Evolutionary conservation across 805 yeast species (phyloP), one percentile per base, ranked within the genome.

Genomic region (Grigorovia jiainica): DNA sequence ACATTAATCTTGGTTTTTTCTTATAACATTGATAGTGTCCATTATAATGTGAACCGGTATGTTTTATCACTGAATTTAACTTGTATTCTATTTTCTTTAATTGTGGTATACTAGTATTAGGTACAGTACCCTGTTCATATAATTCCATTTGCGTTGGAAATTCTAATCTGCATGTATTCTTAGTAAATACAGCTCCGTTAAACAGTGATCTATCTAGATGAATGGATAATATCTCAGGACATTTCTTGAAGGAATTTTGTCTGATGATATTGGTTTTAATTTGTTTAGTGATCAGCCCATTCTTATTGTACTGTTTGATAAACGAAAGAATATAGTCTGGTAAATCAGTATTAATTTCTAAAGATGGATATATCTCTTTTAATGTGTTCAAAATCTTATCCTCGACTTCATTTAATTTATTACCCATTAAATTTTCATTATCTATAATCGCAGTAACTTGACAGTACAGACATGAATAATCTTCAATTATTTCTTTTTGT

Each of bases 21-120:
- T 83, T 79, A 57, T 77, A 86, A 52, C 95, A 85, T 53, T 89
- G 95, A 57, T 87, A 89, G 56, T 89, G 97, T 1, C 97, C 97
- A 35, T 78, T 75, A 17, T 79, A 72, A 60, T 89, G 97, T 1
- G 90, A 78, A 0, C 98, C 98, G 36, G 79, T 76, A 58, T 92
- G 97, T 49, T 87, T 73, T 16, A 92, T 78, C 47, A 86, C 66
- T 0, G 96, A 82, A 47, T 72, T 74, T 30, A 92, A 67, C 45
- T 67, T 66, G 58, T 85, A 87, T 33, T 65, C 70, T 45, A 63
- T 62, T 52, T 47, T 61, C 7, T 10, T 44, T 46, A 39, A 7
- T 46, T 43, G 2, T 51, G 50, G 6, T 45, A 47, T 37, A 48
- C 45, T 34, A 43, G 19, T 44, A 37, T 52, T 40, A 35, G 46